Evolutionary conservation across 73 alveolate species (phyloP), one percentile per base, ranked within the genome.

Genomic region (Paramecium primaurelia): DNA sequence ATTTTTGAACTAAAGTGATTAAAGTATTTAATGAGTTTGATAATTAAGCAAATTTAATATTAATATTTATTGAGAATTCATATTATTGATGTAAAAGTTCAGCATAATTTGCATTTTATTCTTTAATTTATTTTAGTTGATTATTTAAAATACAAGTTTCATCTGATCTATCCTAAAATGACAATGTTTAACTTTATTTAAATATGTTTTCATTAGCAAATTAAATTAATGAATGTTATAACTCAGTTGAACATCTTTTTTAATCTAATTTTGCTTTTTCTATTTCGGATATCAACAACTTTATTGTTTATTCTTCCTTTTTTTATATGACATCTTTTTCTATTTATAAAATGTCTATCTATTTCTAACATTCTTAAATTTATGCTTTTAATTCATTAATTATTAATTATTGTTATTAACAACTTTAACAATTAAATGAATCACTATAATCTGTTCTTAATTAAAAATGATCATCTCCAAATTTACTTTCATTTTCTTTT

Each of bases 231-330:
- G 40, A 77, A 18, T 34, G 32, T 20, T 71, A 8, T 38, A 71
- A 25, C 20, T 71, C 49, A 5, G 59, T 71, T 12, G 89, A 77
- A 34, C 47, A 59, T 44, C 89, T 28, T 20, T 77, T 77, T 44
- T 77, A 32, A n/a, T 38, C 40, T 18, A 77, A 14, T 37, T 77
- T 40, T 8, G 71, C 28, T 77, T 77, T 77, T 42, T 77, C 71
- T 6, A 77, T 77, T 25, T 77, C 89, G 2, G 16, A 40, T 12
- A 38, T 77, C 30, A 77, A 32, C 18, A 22, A 42, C 47, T 77
- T 77, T 26, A 77, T 77, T 1, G 89, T 26, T 14, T 77, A 16
- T 77, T 77, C 89, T 42, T 77, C 89, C 40, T 77, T 77, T 77
- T 77, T 77, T 77, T 38, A 11, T 38, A 77, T 18, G 2, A 77